phyloP scores from a whole-genome alignment of 2,329 filamentous ascomycete genomes.

The Fusarium odoratissimum region DNA sequence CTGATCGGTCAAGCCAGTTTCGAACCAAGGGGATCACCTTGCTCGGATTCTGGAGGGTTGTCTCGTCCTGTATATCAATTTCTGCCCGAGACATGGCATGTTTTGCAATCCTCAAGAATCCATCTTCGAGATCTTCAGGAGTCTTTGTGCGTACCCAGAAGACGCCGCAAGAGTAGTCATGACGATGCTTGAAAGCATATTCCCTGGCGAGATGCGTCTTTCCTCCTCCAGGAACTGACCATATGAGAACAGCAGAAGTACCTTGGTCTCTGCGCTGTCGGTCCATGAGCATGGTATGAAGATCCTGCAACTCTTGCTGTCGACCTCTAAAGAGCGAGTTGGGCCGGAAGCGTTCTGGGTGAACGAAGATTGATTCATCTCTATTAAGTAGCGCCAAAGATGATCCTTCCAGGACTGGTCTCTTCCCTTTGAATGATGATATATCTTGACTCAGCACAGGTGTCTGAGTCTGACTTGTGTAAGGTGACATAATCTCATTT shows the following conservation, averaged over 20 bases:
- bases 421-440: conserved; percentile 5
- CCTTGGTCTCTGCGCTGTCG: conserved; percentile 27
- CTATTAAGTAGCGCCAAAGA: background rate
- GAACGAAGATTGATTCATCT: conserved; percentile 35
- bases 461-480: conserved; percentile 21
- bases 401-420: background rate
- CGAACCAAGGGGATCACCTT: conserved; percentile 34
- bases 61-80: conserved; percentile 28
- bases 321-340: conserved; percentile 40
- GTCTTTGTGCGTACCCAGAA: conserved; percentile 43
- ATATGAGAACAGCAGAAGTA: conserved; percentile 40
- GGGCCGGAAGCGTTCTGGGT: conserved; percentile 41
- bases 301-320: conserved; percentile 27
- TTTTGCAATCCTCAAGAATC: conserved; percentile 41
- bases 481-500: conserved; percentile 56
- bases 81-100: conserved; percentile 23
- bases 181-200: conserved; percentile 39
- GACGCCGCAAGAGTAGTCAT: conserved; percentile 39
- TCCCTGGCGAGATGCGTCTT: conserved; percentile 42
- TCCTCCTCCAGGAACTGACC: conserved; percentile 41
- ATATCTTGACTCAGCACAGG: background rate
- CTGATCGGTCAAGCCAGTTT: conserved; percentile 36
- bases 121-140: conserved; percentile 43
- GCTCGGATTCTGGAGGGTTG: conserved; percentile 22
- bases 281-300: conserved; percentile 41